A percentile compares a stretch with the other conserved stretches of the same genome.
phyloP scores from a whole-genome alignment of 2,329 filamentous ascomycete genomes.

The Lasiodiplodia citricola region DNA sequence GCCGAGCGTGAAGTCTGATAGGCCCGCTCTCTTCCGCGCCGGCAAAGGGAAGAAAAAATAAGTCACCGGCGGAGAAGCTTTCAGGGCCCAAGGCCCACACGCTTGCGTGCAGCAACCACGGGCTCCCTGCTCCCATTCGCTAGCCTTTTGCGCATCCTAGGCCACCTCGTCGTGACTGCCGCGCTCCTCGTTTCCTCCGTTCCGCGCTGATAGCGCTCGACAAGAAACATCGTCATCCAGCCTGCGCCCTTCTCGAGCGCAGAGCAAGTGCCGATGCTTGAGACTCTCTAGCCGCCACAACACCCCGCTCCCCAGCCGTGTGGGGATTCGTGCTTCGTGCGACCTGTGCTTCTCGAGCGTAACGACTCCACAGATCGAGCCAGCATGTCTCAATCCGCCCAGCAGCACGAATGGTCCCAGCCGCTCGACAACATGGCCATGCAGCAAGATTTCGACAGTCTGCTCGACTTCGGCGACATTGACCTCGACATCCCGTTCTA shows the following conservation, averaged over 20 bases:
- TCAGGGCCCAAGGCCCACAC: conserved; percentile 1
- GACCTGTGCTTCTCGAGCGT: conserved; percentile 19
- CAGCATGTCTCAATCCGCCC: conserved; percentile 29
- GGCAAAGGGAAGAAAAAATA: not conserved
- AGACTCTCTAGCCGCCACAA: not conserved
- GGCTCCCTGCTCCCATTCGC: conserved; percentile 17
- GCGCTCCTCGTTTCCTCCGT: conserved; percentile 7
- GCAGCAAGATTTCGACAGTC: conserved; percentile 48
- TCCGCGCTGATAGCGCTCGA: conserved; percentile 12
- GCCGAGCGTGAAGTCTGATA: conserved; percentile 3
- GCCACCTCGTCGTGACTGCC: conserved; percentile 4
- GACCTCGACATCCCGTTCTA: conserved; percentile 40
- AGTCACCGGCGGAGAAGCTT: conserved; percentile 5
- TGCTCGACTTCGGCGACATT: conserved; percentile 48
- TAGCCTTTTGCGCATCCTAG: conserved; percentile 16
- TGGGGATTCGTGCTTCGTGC: conserved; percentile 25
- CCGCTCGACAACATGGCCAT: conserved; percentile 49
- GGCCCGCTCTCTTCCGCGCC: not conserved
- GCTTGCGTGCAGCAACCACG: conserved; percentile 20
- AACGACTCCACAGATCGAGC: conserved; percentile 2
- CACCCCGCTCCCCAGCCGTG: conserved; percentile 18
- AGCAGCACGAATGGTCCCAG: conserved; percentile 48
- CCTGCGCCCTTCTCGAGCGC: not conserved
- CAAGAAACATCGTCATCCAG: not conserved
- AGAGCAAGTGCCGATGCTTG: conserved; percentile 9